Conservation (phyloP, 1,284 basidiomycete species). For the Leccinum subrobustum region DNA sequence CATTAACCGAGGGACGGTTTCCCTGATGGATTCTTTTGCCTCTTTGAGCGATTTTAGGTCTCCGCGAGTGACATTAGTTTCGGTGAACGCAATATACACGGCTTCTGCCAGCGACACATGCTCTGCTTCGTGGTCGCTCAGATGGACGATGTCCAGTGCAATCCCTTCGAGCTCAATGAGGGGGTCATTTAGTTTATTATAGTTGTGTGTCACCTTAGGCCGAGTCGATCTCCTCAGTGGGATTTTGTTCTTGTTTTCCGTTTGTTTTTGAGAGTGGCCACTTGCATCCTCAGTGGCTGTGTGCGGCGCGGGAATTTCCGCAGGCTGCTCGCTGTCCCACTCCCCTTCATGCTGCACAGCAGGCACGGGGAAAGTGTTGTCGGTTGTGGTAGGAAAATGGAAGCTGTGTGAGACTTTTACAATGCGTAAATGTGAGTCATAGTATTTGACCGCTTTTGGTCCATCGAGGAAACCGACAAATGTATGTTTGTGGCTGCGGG, state of each 20-base stretch:
- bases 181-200: background rate
- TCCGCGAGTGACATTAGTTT: background rate
- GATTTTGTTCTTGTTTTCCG: background rate
- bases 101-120: background rate
- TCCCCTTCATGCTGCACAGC: background rate
- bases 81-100: background rate
- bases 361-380: background rate
- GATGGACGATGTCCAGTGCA: background rate
- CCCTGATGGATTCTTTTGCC: background rate
- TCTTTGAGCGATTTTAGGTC: background rate
- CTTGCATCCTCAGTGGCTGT: background rate
- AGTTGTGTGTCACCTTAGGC: background rate
- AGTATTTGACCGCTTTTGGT: background rate
- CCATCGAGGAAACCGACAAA: background rate
- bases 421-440: background rate
- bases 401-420: background rate
- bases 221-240: background rate
- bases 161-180: background rate
- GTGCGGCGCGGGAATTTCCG: background rate
- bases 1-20: no score
- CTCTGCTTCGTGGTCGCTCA: background rate
- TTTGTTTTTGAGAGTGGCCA: background rate
- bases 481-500: background rate
- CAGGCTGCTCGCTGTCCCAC: background rate
- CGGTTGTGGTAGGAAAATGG: background rate